phyloP scores from a whole-genome alignment of 192 early-diverging fungal genomes.

The Umbelopsis vinacea region DNA sequence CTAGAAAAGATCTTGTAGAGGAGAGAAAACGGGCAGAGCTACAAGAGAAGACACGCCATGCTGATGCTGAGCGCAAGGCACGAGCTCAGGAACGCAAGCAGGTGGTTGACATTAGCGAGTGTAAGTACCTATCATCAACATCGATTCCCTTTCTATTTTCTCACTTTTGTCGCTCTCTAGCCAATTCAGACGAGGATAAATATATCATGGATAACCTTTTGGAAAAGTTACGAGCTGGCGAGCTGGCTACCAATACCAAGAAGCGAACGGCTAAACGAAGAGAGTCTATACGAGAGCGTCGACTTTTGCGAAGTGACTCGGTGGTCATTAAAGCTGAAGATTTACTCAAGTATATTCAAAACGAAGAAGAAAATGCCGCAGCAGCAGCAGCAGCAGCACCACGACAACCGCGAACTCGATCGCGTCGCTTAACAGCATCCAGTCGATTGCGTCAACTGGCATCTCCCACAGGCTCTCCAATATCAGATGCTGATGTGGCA shows the following conservation, averaged over 20 bases:
- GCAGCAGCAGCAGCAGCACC: neutral
- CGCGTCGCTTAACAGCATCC: slow-evolving; percentile 30
- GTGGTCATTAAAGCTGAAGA: slow-evolving; percentile 47
- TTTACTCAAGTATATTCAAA: slow-evolving; percentile 47
- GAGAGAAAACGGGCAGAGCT: slow-evolving; percentile 45
- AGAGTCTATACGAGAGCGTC: slow-evolving; percentile 28
- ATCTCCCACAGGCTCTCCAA: slow-evolving; percentile 11
- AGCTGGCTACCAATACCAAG: slow-evolving; percentile 52
- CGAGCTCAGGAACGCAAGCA: slow-evolving; percentile 21
- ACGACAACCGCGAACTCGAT: slow-evolving; percentile 21
- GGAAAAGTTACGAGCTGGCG: slow-evolving; percentile 70
- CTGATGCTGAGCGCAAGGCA: slow-evolving; percentile 38
- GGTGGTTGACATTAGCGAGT: slow-evolving; percentile 21
- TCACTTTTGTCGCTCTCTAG: neutral
- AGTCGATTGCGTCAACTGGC: slow-evolving; percentile 31
- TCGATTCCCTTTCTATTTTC: neutral
- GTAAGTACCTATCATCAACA: neutral
- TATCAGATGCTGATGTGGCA: slow-evolving; percentile 22
- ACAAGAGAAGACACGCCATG: slow-evolving; percentile 36
- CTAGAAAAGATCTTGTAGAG: slow-evolving; percentile 50
- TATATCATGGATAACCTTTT: slow-evolving; percentile 80
- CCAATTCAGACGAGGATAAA: slow-evolving; percentile 59
- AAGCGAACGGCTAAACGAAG: slow-evolving; percentile 26
- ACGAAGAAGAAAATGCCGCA: slow-evolving; percentile 35
- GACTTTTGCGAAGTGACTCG: slow-evolving; percentile 37